Base-by-base conservation (phyloP, 257 asterid genomes). In the Galeopsis tetrahit region DNA sequence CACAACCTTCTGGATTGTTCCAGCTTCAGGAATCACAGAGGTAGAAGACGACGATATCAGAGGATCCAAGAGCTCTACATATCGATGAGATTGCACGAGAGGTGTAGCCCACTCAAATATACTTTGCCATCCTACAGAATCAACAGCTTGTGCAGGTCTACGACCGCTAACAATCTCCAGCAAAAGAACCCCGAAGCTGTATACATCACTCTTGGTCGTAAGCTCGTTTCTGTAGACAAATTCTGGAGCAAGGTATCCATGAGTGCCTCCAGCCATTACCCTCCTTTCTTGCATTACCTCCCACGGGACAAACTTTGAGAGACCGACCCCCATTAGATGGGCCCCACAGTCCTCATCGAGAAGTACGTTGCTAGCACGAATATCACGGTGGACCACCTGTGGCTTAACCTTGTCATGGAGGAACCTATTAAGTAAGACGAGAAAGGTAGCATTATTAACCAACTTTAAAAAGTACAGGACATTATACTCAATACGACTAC, bases 21-120 rank as follows among this genome's bases (percentile, higher is more conserved):
- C 95, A 36, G 82, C 83, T 79, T 94, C 98, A 8, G 98, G 98
- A 43, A 89, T 84, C 32, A 82, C 85, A 51, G 92, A 83, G 32
- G 97, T 78, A 6, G 96, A 87, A 4, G 98, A 88, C 0, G 88
- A 81, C 7, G 89, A 77, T 81, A 94, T 82, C 14, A 83, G 82
- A 68, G 98, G 99, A 80, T 94, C 99, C 86, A 94, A 76, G 66
- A 94, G 89, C 79, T 94, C 97, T 6, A 87, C 71, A 71, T 88
- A 94, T 35, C 89, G 90, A 80, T 94, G 95, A 55, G 95, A 74
- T 74, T 94, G 99, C 43, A 94, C 99, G 44, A 94, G 77, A 1
- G 99, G 99, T 0, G 99, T 94, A 17, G 97, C 97, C 99, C 99
- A 94, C 82, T 94, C 99, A n/a, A 94, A 94, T 87, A 91, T 91